These are phyloP conservation scores for Colletotrichum brevisporum DNA, from an alignment of 2,329 filamentous ascomycete species.

Conservation along the genomic window DNA sequence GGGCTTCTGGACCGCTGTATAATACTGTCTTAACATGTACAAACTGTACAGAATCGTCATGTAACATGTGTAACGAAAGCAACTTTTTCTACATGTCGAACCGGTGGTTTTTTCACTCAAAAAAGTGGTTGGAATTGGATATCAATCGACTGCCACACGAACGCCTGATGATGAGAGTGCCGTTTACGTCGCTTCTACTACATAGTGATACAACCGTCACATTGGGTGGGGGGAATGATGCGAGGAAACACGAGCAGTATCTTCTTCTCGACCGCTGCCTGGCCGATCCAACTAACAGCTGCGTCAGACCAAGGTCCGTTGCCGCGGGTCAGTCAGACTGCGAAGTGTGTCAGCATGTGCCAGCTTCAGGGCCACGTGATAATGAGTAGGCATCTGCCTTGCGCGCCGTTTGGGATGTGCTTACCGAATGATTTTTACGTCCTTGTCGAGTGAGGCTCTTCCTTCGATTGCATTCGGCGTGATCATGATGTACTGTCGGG, in stretches of 20 bases:
- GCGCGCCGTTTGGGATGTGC: conserved; percentile 40
- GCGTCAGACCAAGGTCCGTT: conserved; percentile 59
- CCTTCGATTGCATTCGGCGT: conserved; percentile 88
- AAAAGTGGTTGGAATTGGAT: no score
- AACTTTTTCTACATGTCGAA: neutral
- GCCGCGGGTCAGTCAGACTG: conserved; percentile 72
- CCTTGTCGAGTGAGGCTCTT: conserved; percentile 69
- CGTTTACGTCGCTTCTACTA: no score
- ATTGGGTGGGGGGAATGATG: no score
- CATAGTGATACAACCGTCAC: no score
- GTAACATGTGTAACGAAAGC: neutral
- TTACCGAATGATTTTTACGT: conserved; percentile 85
- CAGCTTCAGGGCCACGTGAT: neutral
- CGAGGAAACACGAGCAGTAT: no score
- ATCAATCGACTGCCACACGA: no score
- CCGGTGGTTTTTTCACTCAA: neutral
- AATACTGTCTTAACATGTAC: conserved; percentile 14
- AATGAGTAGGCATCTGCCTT: no score
- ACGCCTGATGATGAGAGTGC: no score
- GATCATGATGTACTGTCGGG: conserved; percentile 95
- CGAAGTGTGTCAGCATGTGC: conserved; percentile 45
- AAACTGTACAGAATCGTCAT: conserved; percentile 18
- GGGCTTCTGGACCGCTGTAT: neutral
- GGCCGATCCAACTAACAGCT: no score
- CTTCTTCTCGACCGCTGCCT: no score